Conservation (phyloP, 2,329 filamentous ascomycete genomes). For the Magnaporthiopsis poae region DNA sequence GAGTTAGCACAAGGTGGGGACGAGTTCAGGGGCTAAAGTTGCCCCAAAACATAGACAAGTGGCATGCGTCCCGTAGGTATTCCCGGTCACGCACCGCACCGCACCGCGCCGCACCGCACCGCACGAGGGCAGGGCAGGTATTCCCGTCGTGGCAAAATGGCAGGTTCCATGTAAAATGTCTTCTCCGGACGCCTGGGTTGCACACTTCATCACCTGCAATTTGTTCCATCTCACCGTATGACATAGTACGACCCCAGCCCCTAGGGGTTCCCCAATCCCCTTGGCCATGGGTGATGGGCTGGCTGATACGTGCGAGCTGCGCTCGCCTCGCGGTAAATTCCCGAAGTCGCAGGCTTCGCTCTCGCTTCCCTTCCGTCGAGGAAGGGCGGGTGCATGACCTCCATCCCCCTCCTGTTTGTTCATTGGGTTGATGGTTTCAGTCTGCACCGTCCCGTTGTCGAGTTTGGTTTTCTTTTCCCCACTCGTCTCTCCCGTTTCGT, state of each 20-base stretch:
- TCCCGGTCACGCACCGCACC: too few relatives aligned
- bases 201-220: not conserved
- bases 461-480: not conserved
- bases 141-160: too few relatives aligned
- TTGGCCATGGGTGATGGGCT: not conserved
- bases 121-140: not conserved
- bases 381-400: not conserved
- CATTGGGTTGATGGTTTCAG: not conserved
- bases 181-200: not conserved
- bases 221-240: not conserved
- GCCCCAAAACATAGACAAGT: too few relatives aligned
- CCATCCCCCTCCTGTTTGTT: not conserved
- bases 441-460: not conserved
- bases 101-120: too few relatives aligned
- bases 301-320: not conserved
- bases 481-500: not conserved
- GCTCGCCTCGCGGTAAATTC: not conserved
- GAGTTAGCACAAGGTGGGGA: too few relatives aligned
- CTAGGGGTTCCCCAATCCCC: too few relatives aligned
- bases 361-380: not conserved
- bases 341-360: not conserved
- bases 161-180: not conserved
- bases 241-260: not conserved
- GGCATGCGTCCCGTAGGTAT: too few relatives aligned
- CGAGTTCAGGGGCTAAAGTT: too few relatives aligned